These are phyloP conservation scores for Macroventuria anomochaeta DNA, from an alignment of 2,329 filamentous ascomycete species.

Conservation along the genomic window DNA sequence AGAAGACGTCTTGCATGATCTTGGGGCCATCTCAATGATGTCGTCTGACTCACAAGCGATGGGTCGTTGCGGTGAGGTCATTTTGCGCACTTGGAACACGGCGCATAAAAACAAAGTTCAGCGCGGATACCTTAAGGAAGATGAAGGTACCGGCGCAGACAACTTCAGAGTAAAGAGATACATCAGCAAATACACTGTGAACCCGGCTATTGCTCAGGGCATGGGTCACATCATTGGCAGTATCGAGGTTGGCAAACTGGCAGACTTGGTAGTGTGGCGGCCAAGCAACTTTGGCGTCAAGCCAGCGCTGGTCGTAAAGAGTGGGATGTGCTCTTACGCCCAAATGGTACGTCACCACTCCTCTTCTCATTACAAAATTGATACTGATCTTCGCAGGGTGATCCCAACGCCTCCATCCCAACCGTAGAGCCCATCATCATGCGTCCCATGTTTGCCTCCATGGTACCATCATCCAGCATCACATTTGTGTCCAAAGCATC, in stretches of 20 bases:
- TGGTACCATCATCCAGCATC: conserved; percentile 74
- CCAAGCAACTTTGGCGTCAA: conserved; percentile 87
- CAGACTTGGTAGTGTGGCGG: conserved; percentile 88
- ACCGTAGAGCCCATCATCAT: conserved; percentile 85
- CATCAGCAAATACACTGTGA: conserved; percentile 94
- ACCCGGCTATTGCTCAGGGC: conserved; percentile 88
- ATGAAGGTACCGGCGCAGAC: conserved; percentile 79
- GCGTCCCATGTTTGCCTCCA: conserved; percentile 82
- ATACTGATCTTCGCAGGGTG: conserved; percentile 45
- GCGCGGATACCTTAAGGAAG: conserved; percentile 76
- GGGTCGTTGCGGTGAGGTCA: conserved; percentile 93
- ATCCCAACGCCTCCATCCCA: conserved; percentile 69
- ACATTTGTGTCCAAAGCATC: conserved; percentile 82
- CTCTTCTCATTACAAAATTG: background rate
- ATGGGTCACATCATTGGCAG: conserved; percentile 88
- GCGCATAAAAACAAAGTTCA: conserved; percentile 96
- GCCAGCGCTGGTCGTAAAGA: conserved; percentile 81
- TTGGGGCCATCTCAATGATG: conserved; percentile 98
- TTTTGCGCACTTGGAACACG: conserved; percentile 94
- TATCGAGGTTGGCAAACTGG: conserved; percentile 86
- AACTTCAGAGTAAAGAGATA: conserved; percentile 94
- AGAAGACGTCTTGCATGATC: conserved; percentile 93
- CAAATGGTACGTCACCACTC: conserved; percentile 71
- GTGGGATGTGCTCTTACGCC: conserved; percentile 80
- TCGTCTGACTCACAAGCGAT: conserved; percentile 94